Conservation (phyloP, 169 alveolate species). For the Cyclospora cayetanensis region DNA sequence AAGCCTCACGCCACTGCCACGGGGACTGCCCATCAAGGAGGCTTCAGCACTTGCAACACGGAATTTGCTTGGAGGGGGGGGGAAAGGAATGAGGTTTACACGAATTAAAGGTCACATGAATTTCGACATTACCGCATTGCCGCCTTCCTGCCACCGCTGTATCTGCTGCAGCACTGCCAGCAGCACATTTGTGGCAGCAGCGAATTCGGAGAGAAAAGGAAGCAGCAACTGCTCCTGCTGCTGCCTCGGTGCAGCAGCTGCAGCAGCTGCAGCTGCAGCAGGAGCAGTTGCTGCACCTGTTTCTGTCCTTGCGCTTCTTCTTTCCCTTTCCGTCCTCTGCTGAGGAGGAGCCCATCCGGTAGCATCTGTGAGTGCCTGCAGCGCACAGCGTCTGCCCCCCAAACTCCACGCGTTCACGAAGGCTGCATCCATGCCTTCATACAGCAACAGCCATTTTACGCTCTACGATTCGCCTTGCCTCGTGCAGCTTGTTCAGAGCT, state of each 20-base stretch:
- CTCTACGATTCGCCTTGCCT: no score
- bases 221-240: constrained; percentile 26
- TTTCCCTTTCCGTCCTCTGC: not conserved
- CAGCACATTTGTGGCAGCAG: constrained; percentile 27
- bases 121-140: not conserved
- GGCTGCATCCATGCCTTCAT: no score
- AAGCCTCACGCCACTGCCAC: no score
- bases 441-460: no score
- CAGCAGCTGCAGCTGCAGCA: not conserved
- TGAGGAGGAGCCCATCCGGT: not conserved
- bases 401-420: not conserved
- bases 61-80: no score
- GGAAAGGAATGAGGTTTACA: not conserved
- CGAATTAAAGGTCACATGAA: no score
- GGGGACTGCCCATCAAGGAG: no score
- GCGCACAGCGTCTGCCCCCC: not conserved
- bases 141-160: constrained; percentile 19
- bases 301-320: no score
- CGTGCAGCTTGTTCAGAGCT: not conserved
- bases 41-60: no score
- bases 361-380: not conserved
- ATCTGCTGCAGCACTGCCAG: no score
- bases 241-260: not conserved
- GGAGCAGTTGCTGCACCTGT: no score
- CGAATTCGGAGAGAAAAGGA: not conserved